Conservation (phyloP, 2,329 filamentous ascomycete species). For the Torrubiellomyces zombiae region DNA sequence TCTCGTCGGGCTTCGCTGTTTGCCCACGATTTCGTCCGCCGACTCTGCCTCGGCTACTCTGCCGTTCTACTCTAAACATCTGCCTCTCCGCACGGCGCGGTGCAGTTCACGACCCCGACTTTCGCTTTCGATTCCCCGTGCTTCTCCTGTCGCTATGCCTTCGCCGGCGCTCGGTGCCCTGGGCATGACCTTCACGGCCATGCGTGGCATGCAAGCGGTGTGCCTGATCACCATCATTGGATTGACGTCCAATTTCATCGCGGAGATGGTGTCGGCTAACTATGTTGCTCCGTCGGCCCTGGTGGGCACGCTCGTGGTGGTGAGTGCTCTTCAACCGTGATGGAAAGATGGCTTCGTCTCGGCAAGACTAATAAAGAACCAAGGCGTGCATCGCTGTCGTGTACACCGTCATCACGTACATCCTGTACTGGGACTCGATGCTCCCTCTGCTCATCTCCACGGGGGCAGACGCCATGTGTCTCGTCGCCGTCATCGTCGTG, state of each 20-base stretch:
- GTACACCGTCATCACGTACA: constrained; percentile 65
- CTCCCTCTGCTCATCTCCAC: constrained; percentile 58
- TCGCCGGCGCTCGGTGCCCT: constrained; percentile 47
- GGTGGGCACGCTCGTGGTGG: constrained; percentile 62
- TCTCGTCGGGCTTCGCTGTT: constrained; percentile 6
- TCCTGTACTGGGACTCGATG: constrained; percentile 63
- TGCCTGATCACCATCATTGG: constrained; percentile 65
- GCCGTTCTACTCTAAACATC: constrained; percentile 24
- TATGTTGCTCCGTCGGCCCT: constrained; percentile 54
- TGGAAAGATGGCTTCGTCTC: background rate
- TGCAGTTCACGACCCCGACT: constrained; percentile 23
- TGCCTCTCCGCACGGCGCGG: constrained; percentile 23
- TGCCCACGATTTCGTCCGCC: constrained; percentile 17
- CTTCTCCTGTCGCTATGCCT: constrained; percentile 21
- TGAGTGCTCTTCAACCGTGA: constrained; percentile 29
- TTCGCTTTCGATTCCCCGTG: constrained; percentile 22
- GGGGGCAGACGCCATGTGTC: constrained; percentile 48
- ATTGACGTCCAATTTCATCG: constrained; percentile 67
- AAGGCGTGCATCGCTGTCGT: constrained; percentile 65
- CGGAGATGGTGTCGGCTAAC: constrained; percentile 51
- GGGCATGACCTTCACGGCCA: constrained; percentile 60
- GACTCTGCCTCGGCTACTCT: constrained; percentile 13
- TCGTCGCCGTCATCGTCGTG: constrained; percentile 64
- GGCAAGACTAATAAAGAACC: no score
- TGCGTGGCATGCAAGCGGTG: constrained; percentile 53